Base-by-base conservation (phyloP, 1,284 basidiomycete genomes). In the Cryptococcus sp. region DNA sequence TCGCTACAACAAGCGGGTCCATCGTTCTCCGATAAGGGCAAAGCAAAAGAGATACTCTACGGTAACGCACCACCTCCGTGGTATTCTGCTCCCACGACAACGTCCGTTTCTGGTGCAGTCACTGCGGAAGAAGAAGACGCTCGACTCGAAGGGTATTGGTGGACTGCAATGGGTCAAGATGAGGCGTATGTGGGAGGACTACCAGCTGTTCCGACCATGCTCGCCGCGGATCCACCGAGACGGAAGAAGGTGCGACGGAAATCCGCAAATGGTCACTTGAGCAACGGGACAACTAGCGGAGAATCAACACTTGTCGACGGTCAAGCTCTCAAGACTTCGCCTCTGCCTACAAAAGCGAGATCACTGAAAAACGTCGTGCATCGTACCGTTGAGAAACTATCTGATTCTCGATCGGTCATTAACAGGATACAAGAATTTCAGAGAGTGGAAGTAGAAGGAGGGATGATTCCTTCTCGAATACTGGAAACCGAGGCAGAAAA, bases 111-210 rank as follows among this genome's bases (percentile, higher is more conserved):
- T 30, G 27, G 27, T 30, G 27, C 27, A 5, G 27, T 30, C 27
- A 30, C 27, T 30, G 27, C 27, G 10, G 73, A 76, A 13, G 69
- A 71, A 27, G 73, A 72, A 42, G 74, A 75, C 22, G 56, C 60
- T 15, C 70, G 68, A 57, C 52, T 75, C 5, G 72, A 78, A 50
- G 75, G 69, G 6, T 63, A 62, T 35, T 79, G 76, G 76, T 79
- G 75, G 75, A 67, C 69, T 0, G 54, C 63, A n/a, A 61, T 72
- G 30, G 52, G 47, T 45, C 67, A 68, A 50, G 74, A 76, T 47
- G 76, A 77, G 22, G 55, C 69, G 17, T 70, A 72, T 39, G 63
- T 70, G 1, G 60, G 65, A 4, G 74, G 73, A 7, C 57, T 78
- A 8, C 77, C 77, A 0, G 58, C 66, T n/a, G 66, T 69, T 15